phyloP scores from a whole-genome alignment of 345 rosid species.

The Hibiscus syriacus region DNA sequence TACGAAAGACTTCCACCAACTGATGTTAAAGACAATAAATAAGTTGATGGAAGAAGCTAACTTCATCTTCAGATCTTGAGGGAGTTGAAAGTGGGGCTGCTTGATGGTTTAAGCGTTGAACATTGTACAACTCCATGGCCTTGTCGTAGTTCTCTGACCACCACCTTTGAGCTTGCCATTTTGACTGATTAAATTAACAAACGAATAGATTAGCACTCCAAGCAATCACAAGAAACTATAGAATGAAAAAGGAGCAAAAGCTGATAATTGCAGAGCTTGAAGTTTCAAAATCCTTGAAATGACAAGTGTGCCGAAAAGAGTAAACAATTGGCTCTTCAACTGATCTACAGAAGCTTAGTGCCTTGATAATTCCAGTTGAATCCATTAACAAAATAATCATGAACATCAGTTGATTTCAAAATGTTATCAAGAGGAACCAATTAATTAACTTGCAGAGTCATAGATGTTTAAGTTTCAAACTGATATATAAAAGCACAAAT shows the following conservation, averaged over 20 bases:
- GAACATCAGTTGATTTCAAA: not conserved
- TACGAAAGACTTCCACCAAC: no score
- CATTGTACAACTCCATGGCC: conserved; percentile 90
- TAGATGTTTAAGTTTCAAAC: not conserved
- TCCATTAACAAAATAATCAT: not conserved
- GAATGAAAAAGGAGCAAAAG: not conserved
- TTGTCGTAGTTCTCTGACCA: conserved; percentile 88
- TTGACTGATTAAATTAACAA: conserved; percentile 41
- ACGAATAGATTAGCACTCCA: not conserved
- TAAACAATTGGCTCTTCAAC: not conserved
- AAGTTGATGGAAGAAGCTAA: conserved; percentile 15
- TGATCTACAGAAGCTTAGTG: not conserved
- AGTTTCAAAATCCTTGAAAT: not conserved
- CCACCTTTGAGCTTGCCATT: conserved; percentile 98
- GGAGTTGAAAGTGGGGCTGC: conserved; percentile 65
- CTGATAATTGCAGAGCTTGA: not conserved
- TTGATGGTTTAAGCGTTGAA: conserved; percentile 60
- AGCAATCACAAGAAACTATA: not conserved
- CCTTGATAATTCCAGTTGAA: not conserved
- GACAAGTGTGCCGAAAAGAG: not conserved
- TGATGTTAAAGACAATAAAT: no score
- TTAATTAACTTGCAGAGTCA: not conserved
- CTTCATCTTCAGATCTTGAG: conserved; percentile 71
- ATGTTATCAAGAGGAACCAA: not conserved
- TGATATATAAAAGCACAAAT: not conserved